phyloP scores from a whole-genome alignment of 345 rosid genomes.

The Cardamine chenopodiifolia region DNA sequence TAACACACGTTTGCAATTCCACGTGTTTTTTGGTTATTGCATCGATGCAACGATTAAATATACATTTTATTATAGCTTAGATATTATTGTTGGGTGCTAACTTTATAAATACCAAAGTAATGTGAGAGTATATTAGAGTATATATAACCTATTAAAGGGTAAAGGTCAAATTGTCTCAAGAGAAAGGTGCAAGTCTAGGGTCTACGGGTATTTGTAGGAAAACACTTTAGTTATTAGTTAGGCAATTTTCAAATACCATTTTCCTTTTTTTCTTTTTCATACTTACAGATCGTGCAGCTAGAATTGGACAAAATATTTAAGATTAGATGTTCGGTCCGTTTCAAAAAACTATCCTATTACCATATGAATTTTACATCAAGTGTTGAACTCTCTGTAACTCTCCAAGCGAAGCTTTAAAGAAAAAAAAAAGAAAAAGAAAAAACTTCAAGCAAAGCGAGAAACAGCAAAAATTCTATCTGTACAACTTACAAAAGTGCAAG shows the following conservation, averaged over 20 bases:
- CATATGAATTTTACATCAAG: too few relatives aligned
- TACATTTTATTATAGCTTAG: too few relatives aligned
- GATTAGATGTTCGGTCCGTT: neutral
- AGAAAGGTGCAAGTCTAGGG: slow-evolving; percentile 6
- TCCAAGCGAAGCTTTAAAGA: neutral
- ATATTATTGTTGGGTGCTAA: too few relatives aligned
- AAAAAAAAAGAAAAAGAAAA: too few relatives aligned
- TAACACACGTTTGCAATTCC: too few relatives aligned
- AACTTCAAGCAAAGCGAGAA: neutral
- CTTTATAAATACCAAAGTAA: neutral
- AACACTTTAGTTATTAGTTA: neutral
- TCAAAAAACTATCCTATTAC: too few relatives aligned
- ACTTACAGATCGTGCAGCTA: neutral
- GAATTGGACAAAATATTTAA: neutral
- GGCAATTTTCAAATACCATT: neutral
- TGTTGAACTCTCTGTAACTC: neutral
- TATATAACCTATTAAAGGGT: neutral
- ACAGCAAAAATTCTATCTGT: neutral
- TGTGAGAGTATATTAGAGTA: neutral
- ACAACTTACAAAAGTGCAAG: neutral
- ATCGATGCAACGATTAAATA: too few relatives aligned
- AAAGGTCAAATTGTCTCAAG: neutral
- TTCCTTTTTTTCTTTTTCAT: neutral
- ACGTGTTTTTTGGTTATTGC: too few relatives aligned
- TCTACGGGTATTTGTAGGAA: neutral